Base-by-base conservation (phyloP, 345 rosid genomes). In the Limnanthes douglasii region DNA sequence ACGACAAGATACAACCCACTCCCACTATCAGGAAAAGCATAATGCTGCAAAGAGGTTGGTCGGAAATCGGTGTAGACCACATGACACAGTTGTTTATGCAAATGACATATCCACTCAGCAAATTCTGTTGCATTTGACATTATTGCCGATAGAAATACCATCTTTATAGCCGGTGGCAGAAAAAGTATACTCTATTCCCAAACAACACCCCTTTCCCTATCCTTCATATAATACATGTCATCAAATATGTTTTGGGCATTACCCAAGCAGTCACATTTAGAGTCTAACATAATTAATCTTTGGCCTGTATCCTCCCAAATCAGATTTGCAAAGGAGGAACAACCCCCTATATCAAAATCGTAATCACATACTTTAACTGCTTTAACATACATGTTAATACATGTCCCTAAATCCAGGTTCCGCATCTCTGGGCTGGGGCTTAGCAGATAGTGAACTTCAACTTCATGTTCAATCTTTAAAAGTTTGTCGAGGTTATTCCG, bases 121-220 rank as follows among this genome's bases (percentile, higher is more conserved):
- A 90, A 90, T 59, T 90, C 86, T 6, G 95, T 90, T 26, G 98
- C 98, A 61, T 90, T 90, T 1, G 98, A 90, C 98, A 90, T 90
- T 1, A 96, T 90, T 0, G 98, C 96, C 0, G 98, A 90, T 39
- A 90, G 94, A 34, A 90, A 90, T 53, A 84, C 96, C 98, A 90
- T 84, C 64, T 90, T 90, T 56, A 90, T 90, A 24, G 75, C 96
- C 5, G 96, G 94, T 0, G 94, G 94, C 72, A 90, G 49, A 66
- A 84, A 90, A 21, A 90, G 61, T 15, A 90, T 90, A 73, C 94
- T 84, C 73, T 84, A 95, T 43, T 90, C 96, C 98, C 98, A 90
- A 36, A 90, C 98, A 51, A 84, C 98, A 1, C 98, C 98, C 44
- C 96, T 65, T 59, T 90, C 98, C 34, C 96, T 72, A 58, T 90